Base-by-base conservation (phyloP, 257 asterid genomes). In the Rhazya stricta region DNA sequence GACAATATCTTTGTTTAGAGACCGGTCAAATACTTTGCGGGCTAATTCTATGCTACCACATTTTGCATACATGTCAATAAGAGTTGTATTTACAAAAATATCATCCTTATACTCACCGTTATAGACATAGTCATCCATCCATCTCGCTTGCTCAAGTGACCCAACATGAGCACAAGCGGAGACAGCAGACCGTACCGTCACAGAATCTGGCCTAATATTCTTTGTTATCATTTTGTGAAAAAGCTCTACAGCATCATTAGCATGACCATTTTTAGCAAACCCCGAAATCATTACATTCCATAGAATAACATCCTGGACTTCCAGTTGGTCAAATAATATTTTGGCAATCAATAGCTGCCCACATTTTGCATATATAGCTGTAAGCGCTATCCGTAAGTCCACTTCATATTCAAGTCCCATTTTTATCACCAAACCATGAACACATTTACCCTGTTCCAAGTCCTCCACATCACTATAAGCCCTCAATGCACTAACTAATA, bases 271-370 rank as follows among this genome's bases (percentile, higher is more conserved):
- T 83, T 90, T 90, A 19, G 91, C 92, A 51, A 83, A 88, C 21
- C 94, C 96, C 0, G 94, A 87, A 46, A 90, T 89, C 89, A 90
- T 83, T 69, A 87, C 84, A 76, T 87, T 90, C 91, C 90, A 87
- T 43, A 87, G 85, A 77, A 89, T 80, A 53, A 87, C 88, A 63
- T 83, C 74, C 2, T 54, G 53, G 5, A 51, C 43, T 30, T 77
- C 67, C 78, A 79, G 73, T 58, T 77, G 83, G 63, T 87, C 85
- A 43, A 90, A 87, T 75, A 90, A 46, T 1, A 74, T 63, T 69
- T 78, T 90, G 32, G 94, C 92, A 58, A 77, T 77, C 80, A 62
- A 58, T 45, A 82, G 78, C 62, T 81, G 78, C 37, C 96, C 92
- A 72, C 88, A 79, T 77, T 88, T 90, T 16, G 90, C 88, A 36